These are phyloP conservation scores for Ascocoryne sarcoides DNA, from an alignment of 2,329 filamentous ascomycete genomes.

Conservation along the genomic window DNA sequence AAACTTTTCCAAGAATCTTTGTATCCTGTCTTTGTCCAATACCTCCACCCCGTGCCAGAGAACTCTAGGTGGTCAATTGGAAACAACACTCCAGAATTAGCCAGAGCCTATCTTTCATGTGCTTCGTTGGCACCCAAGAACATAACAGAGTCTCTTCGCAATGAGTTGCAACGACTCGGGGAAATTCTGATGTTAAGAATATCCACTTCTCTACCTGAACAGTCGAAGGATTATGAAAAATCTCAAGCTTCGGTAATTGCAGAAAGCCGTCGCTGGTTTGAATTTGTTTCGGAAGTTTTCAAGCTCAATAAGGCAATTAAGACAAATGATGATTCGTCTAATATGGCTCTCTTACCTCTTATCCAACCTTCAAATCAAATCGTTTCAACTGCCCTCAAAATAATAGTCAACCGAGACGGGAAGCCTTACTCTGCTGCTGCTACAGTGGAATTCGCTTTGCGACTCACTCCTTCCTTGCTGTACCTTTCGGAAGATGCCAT, in stretches of 20 bases:
- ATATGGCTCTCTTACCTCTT: conserved; percentile 2
- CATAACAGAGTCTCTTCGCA: conserved; percentile 40
- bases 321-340: conserved; percentile 2
- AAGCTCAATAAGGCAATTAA: conserved; percentile 25
- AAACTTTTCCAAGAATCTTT: conserved; percentile 41
- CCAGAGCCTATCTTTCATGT: conserved; percentile 39
- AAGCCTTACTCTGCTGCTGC: conserved; percentile 59
- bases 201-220: conserved; percentile 68
- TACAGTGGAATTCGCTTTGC: conserved; percentile 44
- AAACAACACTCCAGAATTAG: conserved; percentile 11
- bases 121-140: conserved; percentile 34
- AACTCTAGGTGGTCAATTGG: conserved; percentile 17
- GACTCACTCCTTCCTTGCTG: conserved; percentile 34
- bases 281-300: conserved; percentile 28
- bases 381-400: conserved; percentile 33
- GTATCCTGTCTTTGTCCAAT: conserved; percentile 46
- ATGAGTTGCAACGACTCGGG: conserved; percentile 56
- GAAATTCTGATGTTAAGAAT: conserved; percentile 56
- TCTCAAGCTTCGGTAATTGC: conserved; percentile 62
- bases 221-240: conserved; percentile 64
- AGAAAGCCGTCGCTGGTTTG: conserved; percentile 60
- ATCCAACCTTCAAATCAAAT: conserved; percentile 15
- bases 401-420: conserved; percentile 46
- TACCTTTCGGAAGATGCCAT: conserved; percentile 35
- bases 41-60: conserved; percentile 31